These are phyloP conservation scores for Colletotrichum lindemuthianum DNA, from an alignment of 2,329 filamentous ascomycete species.

Conservation along the genomic window DNA sequence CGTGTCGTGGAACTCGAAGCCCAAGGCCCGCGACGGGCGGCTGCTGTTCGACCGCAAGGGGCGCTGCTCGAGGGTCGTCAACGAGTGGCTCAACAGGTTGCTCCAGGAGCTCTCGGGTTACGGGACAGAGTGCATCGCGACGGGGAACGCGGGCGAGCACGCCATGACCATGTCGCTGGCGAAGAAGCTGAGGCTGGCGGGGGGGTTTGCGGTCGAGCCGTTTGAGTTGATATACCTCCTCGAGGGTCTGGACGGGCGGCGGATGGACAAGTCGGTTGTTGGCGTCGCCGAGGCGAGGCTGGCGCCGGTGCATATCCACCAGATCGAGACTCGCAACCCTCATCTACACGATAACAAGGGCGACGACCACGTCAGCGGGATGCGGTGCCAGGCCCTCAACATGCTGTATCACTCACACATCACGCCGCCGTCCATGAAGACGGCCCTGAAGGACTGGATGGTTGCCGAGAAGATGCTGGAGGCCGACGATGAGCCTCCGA, in stretches of 20 bases:
- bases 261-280: neutral
- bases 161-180: slow-evolving; percentile 21
- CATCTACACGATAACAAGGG: slow-evolving; percentile 26
- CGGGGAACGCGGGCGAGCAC: slow-evolving; percentile 21
- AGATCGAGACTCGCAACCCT: slow-evolving; percentile 23
- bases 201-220: slow-evolving; percentile 22
- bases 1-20: slow-evolving; percentile 21
- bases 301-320: slow-evolving; percentile 4
- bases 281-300: neutral
- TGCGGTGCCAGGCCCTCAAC: slow-evolving; percentile 11
- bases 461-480: neutral
- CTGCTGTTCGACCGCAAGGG: slow-evolving; percentile 9
- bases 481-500: neutral
- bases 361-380: slow-evolving; percentile 20
- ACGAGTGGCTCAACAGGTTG: slow-evolving; percentile 16
- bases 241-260: slow-evolving; percentile 1
- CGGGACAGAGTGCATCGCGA: slow-evolving; percentile 12
- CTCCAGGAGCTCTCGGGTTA: slow-evolving; percentile 10
- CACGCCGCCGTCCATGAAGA: slow-evolving; percentile 16
- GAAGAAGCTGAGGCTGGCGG: slow-evolving; percentile 15
- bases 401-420: slow-evolving; percentile 17
- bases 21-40: slow-evolving; percentile 5
- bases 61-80: slow-evolving; percentile 2
- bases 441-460: slow-evolving; percentile 7
- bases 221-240: slow-evolving; percentile 19